Percentiles rank a stretch among this genome's conserved stretches.
phyloP scores from a whole-genome alignment of 129 eudicot species.

The Centella asiatica region DNA sequence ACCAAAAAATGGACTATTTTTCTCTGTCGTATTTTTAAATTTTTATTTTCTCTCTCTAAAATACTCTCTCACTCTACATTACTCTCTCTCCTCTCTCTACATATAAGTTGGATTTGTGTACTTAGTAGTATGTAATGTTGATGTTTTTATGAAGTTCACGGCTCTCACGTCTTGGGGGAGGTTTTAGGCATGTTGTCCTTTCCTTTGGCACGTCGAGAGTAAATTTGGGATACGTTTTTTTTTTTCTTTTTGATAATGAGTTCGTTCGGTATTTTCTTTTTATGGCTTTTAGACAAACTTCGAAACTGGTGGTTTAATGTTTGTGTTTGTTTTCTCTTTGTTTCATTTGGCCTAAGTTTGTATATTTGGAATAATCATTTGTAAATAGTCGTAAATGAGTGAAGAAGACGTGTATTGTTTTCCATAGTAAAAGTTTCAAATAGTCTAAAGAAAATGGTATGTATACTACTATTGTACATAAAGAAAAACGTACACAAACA shows the following conservation, averaged over 20 bases:
- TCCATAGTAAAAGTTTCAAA: too few species aligned
- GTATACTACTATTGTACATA: too few species aligned
- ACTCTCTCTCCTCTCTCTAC: background rate
- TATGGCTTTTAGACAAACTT: background rate
- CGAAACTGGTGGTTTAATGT: too few species aligned
- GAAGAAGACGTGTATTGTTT: too few species aligned
- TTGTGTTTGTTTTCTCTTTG: too few species aligned
- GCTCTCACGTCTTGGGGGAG: slow-evolving; percentile 4
- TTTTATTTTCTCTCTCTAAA: background rate
- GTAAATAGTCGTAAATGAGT: too few species aligned
- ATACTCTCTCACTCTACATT: background rate
- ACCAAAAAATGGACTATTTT: slow-evolving; percentile 7
- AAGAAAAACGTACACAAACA: too few species aligned
- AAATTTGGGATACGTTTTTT: background rate
- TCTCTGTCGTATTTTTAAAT: background rate
- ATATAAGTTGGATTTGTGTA: background rate
- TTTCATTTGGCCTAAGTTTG: too few species aligned
- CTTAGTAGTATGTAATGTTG: background rate
- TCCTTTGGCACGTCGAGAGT: background rate
- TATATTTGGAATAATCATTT: too few species aligned
- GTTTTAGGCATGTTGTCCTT: background rate
- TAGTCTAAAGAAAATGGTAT: too few species aligned
- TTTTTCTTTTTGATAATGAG: too few species aligned
- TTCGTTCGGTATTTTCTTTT: background rate
- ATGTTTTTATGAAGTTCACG: background rate